Conservation (phyloP, 306 rosid genomes). For the Echinosophora koreensis region DNA sequence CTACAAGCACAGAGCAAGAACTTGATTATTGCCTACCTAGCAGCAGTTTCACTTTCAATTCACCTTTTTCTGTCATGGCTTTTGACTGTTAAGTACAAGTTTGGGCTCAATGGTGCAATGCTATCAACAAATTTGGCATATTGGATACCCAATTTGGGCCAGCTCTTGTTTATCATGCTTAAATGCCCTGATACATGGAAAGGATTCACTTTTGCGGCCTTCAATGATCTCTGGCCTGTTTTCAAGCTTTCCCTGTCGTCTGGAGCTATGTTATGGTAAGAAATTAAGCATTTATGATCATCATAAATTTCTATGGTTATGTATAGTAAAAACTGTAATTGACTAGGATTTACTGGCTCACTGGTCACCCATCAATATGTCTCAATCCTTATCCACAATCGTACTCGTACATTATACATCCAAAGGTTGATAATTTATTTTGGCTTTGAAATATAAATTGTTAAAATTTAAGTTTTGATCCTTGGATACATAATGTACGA, state of each 20-base stretch:
- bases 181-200: slow-evolving; percentile 59
- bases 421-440: no score
- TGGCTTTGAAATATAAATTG: no score
- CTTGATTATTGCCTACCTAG: slow-evolving; percentile 53
- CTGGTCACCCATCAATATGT: no score
- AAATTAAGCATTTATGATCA: background rate
- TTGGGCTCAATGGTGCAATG: slow-evolving; percentile 61
- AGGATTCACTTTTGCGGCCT: slow-evolving; percentile 57
- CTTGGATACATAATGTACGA: no score
- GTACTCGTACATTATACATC: no score
- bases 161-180: slow-evolving; percentile 45
- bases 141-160: slow-evolving; percentile 64
- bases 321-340: background rate
- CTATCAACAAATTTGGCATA: slow-evolving; percentile 47
- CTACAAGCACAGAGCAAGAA: slow-evolving; percentile 70
- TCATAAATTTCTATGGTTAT: background rate
- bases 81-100: slow-evolving; percentile 47
- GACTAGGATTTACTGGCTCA: no score
- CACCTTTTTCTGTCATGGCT: slow-evolving; percentile 62
- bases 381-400: no score
- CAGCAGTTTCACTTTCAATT: slow-evolving; percentile 47
- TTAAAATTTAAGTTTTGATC: no score
- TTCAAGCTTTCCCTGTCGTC: slow-evolving; percentile 57
- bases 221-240: slow-evolving; percentile 60
- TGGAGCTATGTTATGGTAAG: slow-evolving; percentile 61